phyloP scores from a whole-genome alignment of 768 basidiomycete genomes.

The Pulveroboletus sp. region DNA sequence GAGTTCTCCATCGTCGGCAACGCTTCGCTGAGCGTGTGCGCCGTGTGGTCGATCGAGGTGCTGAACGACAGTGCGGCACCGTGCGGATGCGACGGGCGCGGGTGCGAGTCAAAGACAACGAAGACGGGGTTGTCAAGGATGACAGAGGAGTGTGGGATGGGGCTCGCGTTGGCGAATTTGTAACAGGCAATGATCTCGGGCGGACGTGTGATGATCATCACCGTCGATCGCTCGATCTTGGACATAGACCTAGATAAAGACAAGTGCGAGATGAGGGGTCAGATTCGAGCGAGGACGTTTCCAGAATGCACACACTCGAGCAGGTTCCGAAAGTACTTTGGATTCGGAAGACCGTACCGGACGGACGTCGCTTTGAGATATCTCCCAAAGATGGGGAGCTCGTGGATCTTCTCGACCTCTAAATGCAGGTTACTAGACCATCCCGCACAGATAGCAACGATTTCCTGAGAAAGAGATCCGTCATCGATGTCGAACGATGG shows the following conservation, averaged over 20 bases:
- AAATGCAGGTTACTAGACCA: slow-evolving; percentile 54
- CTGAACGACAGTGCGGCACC: slow-evolving; percentile 60
- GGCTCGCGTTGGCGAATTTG: slow-evolving; percentile 22
- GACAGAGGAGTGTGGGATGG: background rate
- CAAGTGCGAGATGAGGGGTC: too few species aligned
- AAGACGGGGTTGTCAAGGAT: slow-evolving; percentile 36
- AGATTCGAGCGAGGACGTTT: too few species aligned
- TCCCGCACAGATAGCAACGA: slow-evolving; percentile 49
- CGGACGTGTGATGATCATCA: slow-evolving; percentile 61
- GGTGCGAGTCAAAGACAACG: slow-evolving; percentile 66
- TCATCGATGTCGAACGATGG: background rate
- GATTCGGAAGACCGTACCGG: slow-evolving; percentile 36
- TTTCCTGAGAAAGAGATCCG: slow-evolving; percentile 39
- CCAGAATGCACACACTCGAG: slow-evolving; percentile 29
- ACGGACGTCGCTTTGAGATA: slow-evolving; percentile 35
- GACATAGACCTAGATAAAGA: slow-evolving; percentile 23
- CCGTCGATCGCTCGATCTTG: slow-evolving; percentile 22
- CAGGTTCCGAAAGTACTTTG: slow-evolving; percentile 35
- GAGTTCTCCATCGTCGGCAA: slow-evolving; percentile 47
- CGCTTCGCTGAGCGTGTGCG: slow-evolving; percentile 42
- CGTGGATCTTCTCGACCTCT: slow-evolving; percentile 52
- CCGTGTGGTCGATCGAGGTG: slow-evolving; percentile 41
- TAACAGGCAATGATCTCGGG: slow-evolving; percentile 64
- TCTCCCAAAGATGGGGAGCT: slow-evolving; percentile 46
- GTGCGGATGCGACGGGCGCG: slow-evolving; percentile 52